Conservation (phyloP, 2,329 filamentous ascomycete species). For the Neurospora sp. region DNA sequence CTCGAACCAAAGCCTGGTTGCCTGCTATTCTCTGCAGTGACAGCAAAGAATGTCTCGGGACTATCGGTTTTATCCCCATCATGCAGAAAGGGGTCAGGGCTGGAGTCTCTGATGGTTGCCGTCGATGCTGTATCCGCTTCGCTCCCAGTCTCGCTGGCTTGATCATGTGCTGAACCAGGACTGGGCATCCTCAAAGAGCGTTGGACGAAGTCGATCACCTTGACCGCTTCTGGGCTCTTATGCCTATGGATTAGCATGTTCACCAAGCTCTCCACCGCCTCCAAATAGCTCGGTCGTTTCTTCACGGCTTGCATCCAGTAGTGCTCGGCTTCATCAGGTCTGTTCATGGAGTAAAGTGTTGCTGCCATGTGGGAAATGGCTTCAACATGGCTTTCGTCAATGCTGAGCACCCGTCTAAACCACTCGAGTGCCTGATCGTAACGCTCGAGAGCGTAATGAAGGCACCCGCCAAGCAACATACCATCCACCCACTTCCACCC, state of each 20-base stretch:
- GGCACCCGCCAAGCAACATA: slow-evolving; percentile 80
- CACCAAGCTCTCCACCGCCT: slow-evolving; percentile 90
- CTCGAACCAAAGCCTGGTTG: slow-evolving; percentile 59
- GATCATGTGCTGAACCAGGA: slow-evolving; percentile 10
- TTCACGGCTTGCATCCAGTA: slow-evolving; percentile 82
- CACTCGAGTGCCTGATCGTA: slow-evolving; percentile 68
- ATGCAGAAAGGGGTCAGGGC: slow-evolving; percentile 14
- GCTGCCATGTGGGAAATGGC: slow-evolving; percentile 90
- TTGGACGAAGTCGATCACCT: slow-evolving; percentile 80
- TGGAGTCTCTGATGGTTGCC: slow-evolving; percentile 10
- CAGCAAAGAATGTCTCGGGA: slow-evolving; percentile 13
- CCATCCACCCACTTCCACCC: slow-evolving; percentile 88
- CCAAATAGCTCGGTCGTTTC: slow-evolving; percentile 77
- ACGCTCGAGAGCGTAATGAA: slow-evolving; percentile 81
- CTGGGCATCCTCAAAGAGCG: slow-evolving; percentile 47
- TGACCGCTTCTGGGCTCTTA: slow-evolving; percentile 73
- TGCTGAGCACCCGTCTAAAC: slow-evolving; percentile 54
- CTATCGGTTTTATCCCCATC: slow-evolving; percentile 17
- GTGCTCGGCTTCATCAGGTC: slow-evolving; percentile 72
- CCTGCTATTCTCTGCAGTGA: slow-evolving; percentile 10
- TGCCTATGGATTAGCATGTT: slow-evolving; percentile 39
- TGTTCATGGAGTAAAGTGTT: slow-evolving; percentile 73
- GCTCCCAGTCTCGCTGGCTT: slow-evolving; percentile 19
- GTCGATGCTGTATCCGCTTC: slow-evolving; percentile 13
- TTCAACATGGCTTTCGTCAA: slow-evolving; percentile 71